These are phyloP conservation scores for Samsoniella hepiali DNA, from an alignment of 2,329 filamentous ascomycete species.

Conservation along the genomic window DNA sequence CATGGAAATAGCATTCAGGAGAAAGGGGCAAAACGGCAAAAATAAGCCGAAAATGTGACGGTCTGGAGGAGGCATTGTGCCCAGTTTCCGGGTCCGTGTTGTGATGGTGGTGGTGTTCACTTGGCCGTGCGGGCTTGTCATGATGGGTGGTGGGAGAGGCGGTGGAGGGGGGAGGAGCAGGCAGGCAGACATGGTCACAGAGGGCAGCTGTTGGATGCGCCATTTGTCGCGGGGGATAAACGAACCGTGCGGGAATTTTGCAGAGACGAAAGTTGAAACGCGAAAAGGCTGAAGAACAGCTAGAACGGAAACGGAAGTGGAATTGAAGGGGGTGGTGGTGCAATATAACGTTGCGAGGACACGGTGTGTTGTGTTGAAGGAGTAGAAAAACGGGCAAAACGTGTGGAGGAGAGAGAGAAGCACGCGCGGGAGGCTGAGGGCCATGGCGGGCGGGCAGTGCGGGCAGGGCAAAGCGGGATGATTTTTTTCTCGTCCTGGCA, in stretches of 20 bases:
- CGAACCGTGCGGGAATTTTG: conserved; percentile 18
- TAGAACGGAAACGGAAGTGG: background rate
- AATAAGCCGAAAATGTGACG: background rate
- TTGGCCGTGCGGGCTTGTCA: background rate
- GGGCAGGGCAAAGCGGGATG: background rate
- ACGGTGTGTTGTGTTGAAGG: conserved; percentile 12
- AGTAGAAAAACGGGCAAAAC: background rate
- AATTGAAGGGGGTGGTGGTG: conserved; percentile 8
- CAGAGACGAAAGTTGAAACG: background rate
- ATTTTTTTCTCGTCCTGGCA: background rate
- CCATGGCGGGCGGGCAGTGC: background rate
- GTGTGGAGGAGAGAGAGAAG: background rate
- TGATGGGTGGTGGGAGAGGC: conserved; percentile 4
- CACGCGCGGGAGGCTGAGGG: background rate
- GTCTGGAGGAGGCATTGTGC: background rate
- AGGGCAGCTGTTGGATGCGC: conserved; percentile 9
- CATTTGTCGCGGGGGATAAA: conserved; percentile 1
- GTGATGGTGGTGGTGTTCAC: background rate
- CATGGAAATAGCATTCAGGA: background rate
- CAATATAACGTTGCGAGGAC: conserved; percentile 13
- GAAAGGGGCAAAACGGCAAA: conserved; percentile 1
- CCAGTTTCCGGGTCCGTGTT: background rate
- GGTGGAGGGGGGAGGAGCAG: background rate
- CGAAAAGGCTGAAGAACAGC: background rate
- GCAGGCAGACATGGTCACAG: background rate